Evolutionary conservation across 371 early-diverging fungal genomes (phyloP).

Genomic region (Syncephalastrum racemosum): DNA sequence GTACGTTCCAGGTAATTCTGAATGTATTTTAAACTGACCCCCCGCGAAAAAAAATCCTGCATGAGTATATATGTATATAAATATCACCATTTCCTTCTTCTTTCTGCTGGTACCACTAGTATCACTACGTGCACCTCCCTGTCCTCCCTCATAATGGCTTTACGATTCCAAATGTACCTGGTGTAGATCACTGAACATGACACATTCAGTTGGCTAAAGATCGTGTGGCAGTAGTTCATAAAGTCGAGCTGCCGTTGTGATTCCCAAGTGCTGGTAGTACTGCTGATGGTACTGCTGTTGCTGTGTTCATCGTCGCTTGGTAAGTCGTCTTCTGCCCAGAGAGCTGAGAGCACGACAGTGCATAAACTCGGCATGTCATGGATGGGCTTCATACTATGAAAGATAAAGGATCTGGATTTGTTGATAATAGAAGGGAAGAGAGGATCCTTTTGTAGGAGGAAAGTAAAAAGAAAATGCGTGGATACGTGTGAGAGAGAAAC

Average conservation of each 20-base stretch:
- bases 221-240: slow-evolving; percentile 7
- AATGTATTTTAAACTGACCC: slow-evolving; percentile 29
- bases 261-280: neutral
- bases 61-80: too few relatives aligned
- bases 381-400: neutral
- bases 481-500: too few relatives aligned
- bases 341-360: slow-evolving; percentile 7
- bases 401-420: slow-evolving; percentile 1
- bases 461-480: too few relatives aligned
- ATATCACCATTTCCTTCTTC: too few relatives aligned
- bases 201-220: slow-evolving; percentile 9
- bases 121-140: neutral
- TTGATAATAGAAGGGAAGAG: too few relatives aligned
- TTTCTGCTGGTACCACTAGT: neutral
- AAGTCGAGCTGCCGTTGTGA: slow-evolving; percentile 11
- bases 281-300: neutral
- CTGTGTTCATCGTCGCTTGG: neutral
- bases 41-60: too few relatives aligned
- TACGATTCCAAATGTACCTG: slow-evolving; percentile 15
- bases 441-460: too few relatives aligned
- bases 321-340: slow-evolving; percentile 6
- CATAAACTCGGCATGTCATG: slow-evolving; percentile 16
- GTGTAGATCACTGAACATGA: slow-evolving; percentile 27
- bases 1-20: slow-evolving; percentile 16
- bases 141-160: neutral